Evolutionary conservation across 495 filamentous ascomycete species (phyloP).

Genomic region (Lasiosphaeria miniovina): DNA sequence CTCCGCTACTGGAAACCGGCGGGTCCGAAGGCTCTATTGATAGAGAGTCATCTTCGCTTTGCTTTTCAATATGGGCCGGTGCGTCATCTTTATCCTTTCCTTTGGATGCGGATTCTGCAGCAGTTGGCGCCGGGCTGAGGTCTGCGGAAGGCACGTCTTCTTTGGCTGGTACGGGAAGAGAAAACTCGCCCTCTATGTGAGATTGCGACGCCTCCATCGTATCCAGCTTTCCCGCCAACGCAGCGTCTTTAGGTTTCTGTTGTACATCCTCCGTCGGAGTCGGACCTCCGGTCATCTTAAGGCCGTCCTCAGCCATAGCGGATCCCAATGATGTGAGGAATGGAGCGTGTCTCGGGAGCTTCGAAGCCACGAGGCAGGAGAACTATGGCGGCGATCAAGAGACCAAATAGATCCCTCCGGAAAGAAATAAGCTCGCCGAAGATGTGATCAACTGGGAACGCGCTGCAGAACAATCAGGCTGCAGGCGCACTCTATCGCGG

Average conservation of each 20-base stretch:
- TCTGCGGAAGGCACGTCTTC: constrained; percentile 4
- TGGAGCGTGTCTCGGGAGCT: not conserved
- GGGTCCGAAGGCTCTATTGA: constrained; percentile 43
- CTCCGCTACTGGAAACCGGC: constrained; percentile 9
- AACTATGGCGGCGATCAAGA: no score
- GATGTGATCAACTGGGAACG: no score
- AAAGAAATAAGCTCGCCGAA: no score
- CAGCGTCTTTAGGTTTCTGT: constrained; percentile 20
- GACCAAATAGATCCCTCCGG: no score
- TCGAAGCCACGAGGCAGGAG: no score
- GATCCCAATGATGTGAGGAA: not conserved
- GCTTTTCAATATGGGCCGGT: constrained; percentile 24
- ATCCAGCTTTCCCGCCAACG: constrained; percentile 16
- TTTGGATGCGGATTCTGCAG: constrained; percentile 4
- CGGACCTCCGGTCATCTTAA: constrained; percentile 5
- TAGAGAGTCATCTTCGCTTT: constrained; percentile 33
- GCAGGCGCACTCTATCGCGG: not conserved
- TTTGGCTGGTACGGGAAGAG: constrained; percentile 8
- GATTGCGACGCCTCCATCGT: not conserved
- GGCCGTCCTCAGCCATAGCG: constrained; percentile 18
- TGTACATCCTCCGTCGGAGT: constrained; percentile 9
- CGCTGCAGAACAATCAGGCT: no score
- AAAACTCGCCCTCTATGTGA: constrained; percentile 3
- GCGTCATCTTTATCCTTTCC: constrained; percentile 36
- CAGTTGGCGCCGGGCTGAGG: not conserved